A percentile compares a stretch with the other conserved stretches of the same genome.
Evolutionary conservation across 306 rosid genomes (phyloP).

Genomic region (Cercis canadensis): DNA sequence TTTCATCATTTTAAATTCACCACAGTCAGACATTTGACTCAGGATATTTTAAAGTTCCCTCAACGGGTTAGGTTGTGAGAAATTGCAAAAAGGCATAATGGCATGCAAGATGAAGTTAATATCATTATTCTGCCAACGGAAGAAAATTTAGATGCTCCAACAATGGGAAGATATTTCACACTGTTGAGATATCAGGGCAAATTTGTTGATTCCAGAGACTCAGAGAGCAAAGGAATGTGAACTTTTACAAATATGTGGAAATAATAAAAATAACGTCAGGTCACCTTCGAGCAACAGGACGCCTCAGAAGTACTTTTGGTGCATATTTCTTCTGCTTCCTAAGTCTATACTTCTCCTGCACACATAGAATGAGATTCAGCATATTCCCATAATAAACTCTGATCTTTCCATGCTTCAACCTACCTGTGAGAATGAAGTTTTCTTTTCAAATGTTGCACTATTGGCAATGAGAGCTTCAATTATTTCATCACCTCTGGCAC

Average conservation of each 20-base stretch:
- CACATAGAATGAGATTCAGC: conserved; percentile 28
- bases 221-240: not conserved
- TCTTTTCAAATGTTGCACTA: conserved; percentile 88
- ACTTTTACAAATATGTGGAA: not conserved
- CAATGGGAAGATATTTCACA: too few species aligned
- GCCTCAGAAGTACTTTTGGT: conserved; percentile 83
- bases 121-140: too few species aligned
- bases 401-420: conserved; percentile 20
- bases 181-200: not conserved
- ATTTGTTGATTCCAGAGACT: conserved; percentile 2
- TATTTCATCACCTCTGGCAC: conserved; percentile 86
- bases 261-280: conserved; percentile 17
- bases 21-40: not conserved
- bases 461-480: conserved; percentile 92
- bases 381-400: conserved; percentile 25
- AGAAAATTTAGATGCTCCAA: too few species aligned
- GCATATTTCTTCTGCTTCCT: conserved; percentile 96
- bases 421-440: conserved; percentile 95
- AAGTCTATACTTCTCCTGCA: conserved; percentile 93
- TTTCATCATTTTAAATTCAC: conserved; percentile 7
- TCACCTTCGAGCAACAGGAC: conserved; percentile 85
- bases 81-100: too few species aligned
- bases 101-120: too few species aligned
- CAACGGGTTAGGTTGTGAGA: too few species aligned
- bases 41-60: not conserved